A percentile compares a stretch with the other conserved stretches of the same genome.
phyloP scores from a whole-genome alignment of 179 eudicot species.

The Silene noctiflora region DNA sequence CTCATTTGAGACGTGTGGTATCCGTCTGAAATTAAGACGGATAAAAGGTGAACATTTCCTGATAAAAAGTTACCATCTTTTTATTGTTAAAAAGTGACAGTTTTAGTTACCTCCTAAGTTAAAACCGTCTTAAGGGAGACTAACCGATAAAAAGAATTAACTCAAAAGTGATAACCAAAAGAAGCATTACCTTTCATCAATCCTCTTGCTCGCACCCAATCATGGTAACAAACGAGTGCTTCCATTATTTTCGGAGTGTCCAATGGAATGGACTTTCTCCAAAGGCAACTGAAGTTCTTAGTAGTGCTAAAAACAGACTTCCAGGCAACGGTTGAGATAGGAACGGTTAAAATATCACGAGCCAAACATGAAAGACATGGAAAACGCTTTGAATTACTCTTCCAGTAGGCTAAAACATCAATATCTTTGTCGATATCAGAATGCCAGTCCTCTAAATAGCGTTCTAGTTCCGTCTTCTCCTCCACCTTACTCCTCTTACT shows the following conservation, averaged over 20 bases:
- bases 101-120: no score
- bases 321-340: slow-evolving; percentile 1
- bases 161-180: not conserved
- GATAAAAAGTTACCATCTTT: no score
- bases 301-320: slow-evolving; percentile 8
- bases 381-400: not conserved
- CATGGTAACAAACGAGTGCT: slow-evolving; percentile 5
- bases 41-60: no score
- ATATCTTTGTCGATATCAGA: not conserved
- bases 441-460: slow-evolving; percentile 19
- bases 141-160: not conserved
- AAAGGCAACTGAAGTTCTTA: not conserved
- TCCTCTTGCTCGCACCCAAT: slow-evolving; percentile 9
- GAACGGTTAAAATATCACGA: slow-evolving; percentile 13
- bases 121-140: no score
- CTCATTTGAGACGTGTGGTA: no score
- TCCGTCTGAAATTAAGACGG: no score
- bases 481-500: slow-evolving; percentile 19
- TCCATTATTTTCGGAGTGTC: not conserved
- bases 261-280: slow-evolving; percentile 8
- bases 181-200: slow-evolving; percentile 4
- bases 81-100: no score
- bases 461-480: slow-evolving; percentile 16
- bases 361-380: slow-evolving; percentile 10
- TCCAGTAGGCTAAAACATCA: slow-evolving; percentile 23